Base-by-base conservation (phyloP, 345 rosid species). In the Nasturtium officinale region DNA sequence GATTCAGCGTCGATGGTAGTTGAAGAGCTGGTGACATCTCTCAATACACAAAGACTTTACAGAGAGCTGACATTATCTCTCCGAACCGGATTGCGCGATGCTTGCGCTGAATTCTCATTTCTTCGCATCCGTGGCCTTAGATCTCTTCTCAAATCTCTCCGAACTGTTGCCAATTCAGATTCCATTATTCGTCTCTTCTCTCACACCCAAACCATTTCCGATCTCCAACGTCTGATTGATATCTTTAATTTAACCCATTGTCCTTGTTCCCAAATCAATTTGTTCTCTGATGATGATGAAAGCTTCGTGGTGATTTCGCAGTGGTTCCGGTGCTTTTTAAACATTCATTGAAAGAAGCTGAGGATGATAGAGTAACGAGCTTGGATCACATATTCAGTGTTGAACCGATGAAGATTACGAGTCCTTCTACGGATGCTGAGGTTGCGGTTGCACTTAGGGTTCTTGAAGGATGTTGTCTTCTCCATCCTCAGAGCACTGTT, bases 391-490 rank as follows among this genome's bases (percentile, higher is more conserved):
- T 95, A 75, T 90, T 91, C 58, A 83, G 86, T 7, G 92, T 91
- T 3, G 91, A 90, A 56, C 94, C 98, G 18, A 71, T 90, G 87
- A 87, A 84, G 82, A 85, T 91, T 57, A 85, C 85, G 16, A 90
- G 94, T 77, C 96, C 98, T 33, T 86, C 96, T 4, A 87, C 98
- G 3, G 92, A 87, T 45, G 82, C 80, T 1, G 99, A 92, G 68
- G 85, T 85, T 12, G 90, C 94, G 6, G 87, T 95, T 63, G 99
- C 98, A 0, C 98, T 95, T 66, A 84, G 96, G 37, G 96, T 90
- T 81, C 75, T 92, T 59, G 99, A 92, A 84, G 97, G 98, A 35
- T 95, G 99, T 64, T 92, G 98, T 71, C 84, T 95, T 67, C 94
- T 95, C 48, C 96, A 95, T 74, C 77, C 82, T 11, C 89, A 89